A percentile compares a stretch with the other conserved stretches of the same genome.
phyloP scores from a whole-genome alignment of 2,329 filamentous ascomycete genomes.

The Lecanosticta acicola region DNA sequence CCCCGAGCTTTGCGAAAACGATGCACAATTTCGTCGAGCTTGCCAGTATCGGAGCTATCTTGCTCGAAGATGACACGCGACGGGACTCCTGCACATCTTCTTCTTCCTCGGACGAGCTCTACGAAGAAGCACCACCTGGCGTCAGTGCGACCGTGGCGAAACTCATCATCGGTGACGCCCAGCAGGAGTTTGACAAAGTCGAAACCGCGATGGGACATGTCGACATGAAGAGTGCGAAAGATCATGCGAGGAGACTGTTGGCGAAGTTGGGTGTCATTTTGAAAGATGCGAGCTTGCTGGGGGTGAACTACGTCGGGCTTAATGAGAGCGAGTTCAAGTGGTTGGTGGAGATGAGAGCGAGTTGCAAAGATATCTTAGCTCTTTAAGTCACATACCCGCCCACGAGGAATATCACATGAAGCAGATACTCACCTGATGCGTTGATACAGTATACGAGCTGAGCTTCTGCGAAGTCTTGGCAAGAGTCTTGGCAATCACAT shows the following conservation, averaged over 20 bases:
- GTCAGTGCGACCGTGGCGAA: not conserved
- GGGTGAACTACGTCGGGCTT: not conserved
- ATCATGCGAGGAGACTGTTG: not conserved
- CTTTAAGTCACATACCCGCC: too few species aligned
- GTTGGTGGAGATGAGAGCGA: not conserved
- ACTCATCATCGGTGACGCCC: not conserved
- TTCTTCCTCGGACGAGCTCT: not conserved
- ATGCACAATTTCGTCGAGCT: not conserved
- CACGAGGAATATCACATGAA: too few species aligned
- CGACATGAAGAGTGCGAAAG: not conserved
- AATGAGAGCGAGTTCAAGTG: not conserved
- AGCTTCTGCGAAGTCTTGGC: too few species aligned
- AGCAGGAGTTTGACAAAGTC: not conserved
- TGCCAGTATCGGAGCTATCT: not conserved
- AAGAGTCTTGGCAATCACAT: too few species aligned
- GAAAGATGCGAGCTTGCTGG: not conserved
- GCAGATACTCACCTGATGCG: too few species aligned
- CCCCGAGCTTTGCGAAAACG: not conserved
- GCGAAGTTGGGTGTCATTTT: not conserved
- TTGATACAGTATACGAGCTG: too few species aligned
- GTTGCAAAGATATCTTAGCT: not conserved
- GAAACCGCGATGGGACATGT: not conserved
- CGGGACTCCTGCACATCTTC: not conserved
- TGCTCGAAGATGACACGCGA: not conserved
- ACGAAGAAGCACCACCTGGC: not conserved